Evolutionary conservation across 805 yeast genomes (phyloP).

Genomic region (Kodamaea hsintzibuensis): DNA sequence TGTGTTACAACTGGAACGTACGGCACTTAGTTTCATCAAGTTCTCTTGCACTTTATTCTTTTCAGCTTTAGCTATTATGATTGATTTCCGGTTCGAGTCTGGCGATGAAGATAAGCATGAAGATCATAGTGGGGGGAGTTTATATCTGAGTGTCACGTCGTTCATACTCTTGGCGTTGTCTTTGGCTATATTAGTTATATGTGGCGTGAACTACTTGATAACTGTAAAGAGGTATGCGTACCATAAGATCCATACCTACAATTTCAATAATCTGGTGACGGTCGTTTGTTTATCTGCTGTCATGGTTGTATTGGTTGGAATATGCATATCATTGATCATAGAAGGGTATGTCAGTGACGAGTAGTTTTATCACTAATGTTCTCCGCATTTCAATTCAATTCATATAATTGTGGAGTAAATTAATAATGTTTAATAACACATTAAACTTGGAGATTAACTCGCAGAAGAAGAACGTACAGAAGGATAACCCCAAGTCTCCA

Average conservation of each 20-base stretch:
- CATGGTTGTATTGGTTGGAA: conserved; percentile 35
- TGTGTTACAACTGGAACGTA: conserved; percentile 53
- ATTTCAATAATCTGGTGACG: conserved; percentile 31
- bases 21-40: conserved; percentile 50
- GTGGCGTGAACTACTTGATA: conserved; percentile 43
- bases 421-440: too few species aligned
- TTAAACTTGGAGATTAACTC: too few species aligned
- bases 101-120: conserved; percentile 6
- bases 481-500: too few species aligned
- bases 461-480: too few species aligned
- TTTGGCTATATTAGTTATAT: conserved; percentile 35
- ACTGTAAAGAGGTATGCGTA: conserved; percentile 47
- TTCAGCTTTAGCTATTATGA: conserved; percentile 46
- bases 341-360: conserved; percentile 13
- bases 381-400: too few species aligned
- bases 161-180: conserved; percentile 40
- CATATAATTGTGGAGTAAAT: too few species aligned
- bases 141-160: conserved; percentile 25
- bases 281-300: conserved; percentile 33
- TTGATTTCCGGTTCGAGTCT: conserved; percentile 47
- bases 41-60: conserved; percentile 47
- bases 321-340: conserved; percentile 26
- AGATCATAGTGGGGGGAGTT: background rate
- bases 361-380: background rate
- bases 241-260: conserved; percentile 40